Percentiles rank a stretch among this genome's conserved stretches.
Evolutionary conservation across 2,329 filamentous ascomycete species (phyloP).

Genomic region (Diaporthe vaccinii): DNA sequence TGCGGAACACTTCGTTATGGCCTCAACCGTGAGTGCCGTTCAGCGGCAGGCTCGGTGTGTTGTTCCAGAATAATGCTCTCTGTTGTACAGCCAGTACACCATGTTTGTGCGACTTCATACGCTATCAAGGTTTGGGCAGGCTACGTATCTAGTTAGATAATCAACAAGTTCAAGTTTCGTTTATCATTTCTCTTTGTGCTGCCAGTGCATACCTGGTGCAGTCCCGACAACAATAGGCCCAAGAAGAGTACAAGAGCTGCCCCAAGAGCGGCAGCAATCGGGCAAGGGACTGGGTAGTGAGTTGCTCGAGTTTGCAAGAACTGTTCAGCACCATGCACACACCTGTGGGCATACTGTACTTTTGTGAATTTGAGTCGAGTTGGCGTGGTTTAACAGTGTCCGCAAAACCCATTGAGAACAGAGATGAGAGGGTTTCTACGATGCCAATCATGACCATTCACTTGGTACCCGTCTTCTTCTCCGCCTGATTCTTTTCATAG

Average conservation of each 20-base stretch:
- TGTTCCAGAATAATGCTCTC: neutral
- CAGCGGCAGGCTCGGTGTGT: neutral
- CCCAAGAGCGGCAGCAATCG: no score
- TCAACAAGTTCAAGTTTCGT: no score
- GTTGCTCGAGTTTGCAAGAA: neutral
- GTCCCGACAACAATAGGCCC: no score
- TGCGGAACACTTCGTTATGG: neutral
- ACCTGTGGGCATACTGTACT: neutral
- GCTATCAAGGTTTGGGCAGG: neutral
- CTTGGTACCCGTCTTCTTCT: conserved; percentile 61
- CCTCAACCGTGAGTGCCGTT: neutral
- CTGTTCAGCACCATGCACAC: neutral
- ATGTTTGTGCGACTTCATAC: neutral
- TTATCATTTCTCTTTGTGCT: no score
- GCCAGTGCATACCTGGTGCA: no score
- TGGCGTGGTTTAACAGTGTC: neutral
- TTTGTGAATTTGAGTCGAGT: neutral
- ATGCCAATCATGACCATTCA: neutral
- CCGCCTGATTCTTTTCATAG: conserved; percentile 83
- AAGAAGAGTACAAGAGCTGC: no score
- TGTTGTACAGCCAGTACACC: neutral
- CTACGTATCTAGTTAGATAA: neutral
- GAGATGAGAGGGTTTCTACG: neutral
- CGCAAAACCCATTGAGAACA: no score
- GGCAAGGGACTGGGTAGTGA: neutral